Evolutionary conservation across 441 rosid genomes (phyloP).

Genomic region (Omphalea diandra): DNA sequence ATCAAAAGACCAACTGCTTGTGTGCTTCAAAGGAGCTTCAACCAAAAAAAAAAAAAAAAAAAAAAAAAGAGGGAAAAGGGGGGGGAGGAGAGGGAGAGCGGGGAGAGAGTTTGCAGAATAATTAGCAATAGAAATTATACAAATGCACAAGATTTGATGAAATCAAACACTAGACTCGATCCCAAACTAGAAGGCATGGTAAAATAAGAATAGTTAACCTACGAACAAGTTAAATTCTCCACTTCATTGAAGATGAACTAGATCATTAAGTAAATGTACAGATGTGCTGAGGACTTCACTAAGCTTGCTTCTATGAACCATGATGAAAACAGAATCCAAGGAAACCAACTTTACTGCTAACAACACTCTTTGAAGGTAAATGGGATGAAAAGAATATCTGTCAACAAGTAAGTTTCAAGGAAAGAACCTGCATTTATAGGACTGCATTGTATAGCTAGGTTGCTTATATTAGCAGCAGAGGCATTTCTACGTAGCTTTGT

Average conservation of each 20-base stretch:
- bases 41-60: too few relatives aligned
- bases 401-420: background rate
- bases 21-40: conserved; percentile 63
- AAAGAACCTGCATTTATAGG: conserved; percentile 53
- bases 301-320: too few relatives aligned
- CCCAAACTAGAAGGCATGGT: background rate
- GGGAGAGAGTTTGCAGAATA: conserved; percentile 1
- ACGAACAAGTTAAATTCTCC: too few relatives aligned
- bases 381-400: background rate
- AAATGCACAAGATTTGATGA: background rate
- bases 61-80: too few relatives aligned
- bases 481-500: conserved; percentile 64
- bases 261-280: background rate
- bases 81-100: too few relatives aligned
- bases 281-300: background rate
- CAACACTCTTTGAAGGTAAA: background rate
- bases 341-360: background rate
- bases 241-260: background rate
- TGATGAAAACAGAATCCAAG: background rate
- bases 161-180: background rate
- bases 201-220: background rate
- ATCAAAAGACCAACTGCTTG: conserved; percentile 79
- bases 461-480: conserved; percentile 63
- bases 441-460: conserved; percentile 37
- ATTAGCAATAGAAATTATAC: background rate